A percentile compares a stretch with the other conserved stretches of the same genome.
Conservation (phyloP, 2,329 filamentous ascomycete species). For the Neoascochyta sp. region DNA sequence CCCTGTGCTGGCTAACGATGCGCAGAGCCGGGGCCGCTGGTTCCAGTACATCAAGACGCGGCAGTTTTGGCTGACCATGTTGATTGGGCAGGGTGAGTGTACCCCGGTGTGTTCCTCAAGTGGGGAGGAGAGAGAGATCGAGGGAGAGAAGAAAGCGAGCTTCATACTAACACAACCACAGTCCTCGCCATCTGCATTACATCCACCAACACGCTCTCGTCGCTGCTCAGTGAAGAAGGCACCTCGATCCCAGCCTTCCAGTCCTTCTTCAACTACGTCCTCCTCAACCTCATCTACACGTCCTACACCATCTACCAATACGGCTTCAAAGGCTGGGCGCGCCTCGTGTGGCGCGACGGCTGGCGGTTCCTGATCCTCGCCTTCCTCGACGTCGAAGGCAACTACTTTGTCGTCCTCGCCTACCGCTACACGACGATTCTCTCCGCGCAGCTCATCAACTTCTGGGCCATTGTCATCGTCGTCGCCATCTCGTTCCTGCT, state of each 20-base stretch:
- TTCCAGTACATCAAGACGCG: slow-evolving; percentile 73
- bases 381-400: slow-evolving; percentile 92
- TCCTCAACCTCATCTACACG: slow-evolving; percentile 79
- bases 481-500: slow-evolving; percentile 79
- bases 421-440: slow-evolving; percentile 86
- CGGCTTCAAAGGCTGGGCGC: slow-evolving; percentile 66
- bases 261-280: slow-evolving; percentile 88
- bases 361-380: slow-evolving; percentile 91
- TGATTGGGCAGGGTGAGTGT: slow-evolving; percentile 59
- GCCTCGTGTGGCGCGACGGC: slow-evolving; percentile 64
- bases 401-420: slow-evolving; percentile 95
- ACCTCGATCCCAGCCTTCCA: slow-evolving; percentile 93
- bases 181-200: slow-evolving; percentile 73
- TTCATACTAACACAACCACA: slow-evolving; percentile 6
- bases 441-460: slow-evolving; percentile 93
- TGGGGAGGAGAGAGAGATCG: too few relatives aligned
- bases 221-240: slow-evolving; percentile 62
- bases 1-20: slow-evolving; percentile 33
- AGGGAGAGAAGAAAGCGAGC: too few relatives aligned
- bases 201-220: slow-evolving; percentile 84
- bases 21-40: slow-evolving; percentile 45
- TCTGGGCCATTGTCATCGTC: slow-evolving; percentile 95
- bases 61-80: slow-evolving; percentile 83
- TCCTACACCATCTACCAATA: slow-evolving; percentile 74
- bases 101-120: too few relatives aligned